Evolutionary conservation across 106 monocot genomes (phyloP), one percentile per base, ranked within the genome.

Genomic region (Agapanthus africanus): DNA sequence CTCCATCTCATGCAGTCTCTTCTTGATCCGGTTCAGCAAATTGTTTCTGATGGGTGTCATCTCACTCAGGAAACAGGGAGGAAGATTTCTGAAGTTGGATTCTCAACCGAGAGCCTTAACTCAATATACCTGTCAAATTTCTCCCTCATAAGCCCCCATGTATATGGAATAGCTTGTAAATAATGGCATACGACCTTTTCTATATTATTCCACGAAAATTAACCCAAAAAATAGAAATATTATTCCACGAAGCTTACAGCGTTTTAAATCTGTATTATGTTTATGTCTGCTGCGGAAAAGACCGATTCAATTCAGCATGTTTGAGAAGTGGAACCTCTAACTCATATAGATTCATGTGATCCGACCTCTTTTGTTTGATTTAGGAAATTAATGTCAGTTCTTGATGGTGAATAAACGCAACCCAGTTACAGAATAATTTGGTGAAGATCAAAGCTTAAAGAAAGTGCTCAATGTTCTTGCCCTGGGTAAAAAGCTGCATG

Each of bases 1-100:
- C 91, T 91, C 9, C 75, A 78, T 18, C 59, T 81, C 15, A 6
- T 74, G 33, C 95, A 95, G 67, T 71, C 60, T 21, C 22, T 80
- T 67, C 77, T 95, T 6, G 85, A 91, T 83, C 95, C 95, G 10
- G 21, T 95, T 42, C 95, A 95, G 67, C 95, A 95, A 73, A 71
- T 91, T 37, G 75, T 88, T 25, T 40, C 85, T 37, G 91, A 91
- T 84, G 91, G 91, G 28, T 95, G 91, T 57, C 91, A 95, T 64
- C 85, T 95, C 31, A 82, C 85, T 9, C 75, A 91, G 54, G 78
- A 91, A 41, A 95, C 91, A 36, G 91, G 88, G 23, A 86, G 78
- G 22, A 36, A 69, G 19, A 95, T 95, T 59, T 78, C 80, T 21
- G 61, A 73, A 41, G 83, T 74, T 62, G 91, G 91, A 11, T 95